A percentile compares a stretch with the other conserved stretches of the same genome.
phyloP scores from a whole-genome alignment of 2,329 filamentous ascomycete genomes.

The Aspergillus sp. region DNA sequence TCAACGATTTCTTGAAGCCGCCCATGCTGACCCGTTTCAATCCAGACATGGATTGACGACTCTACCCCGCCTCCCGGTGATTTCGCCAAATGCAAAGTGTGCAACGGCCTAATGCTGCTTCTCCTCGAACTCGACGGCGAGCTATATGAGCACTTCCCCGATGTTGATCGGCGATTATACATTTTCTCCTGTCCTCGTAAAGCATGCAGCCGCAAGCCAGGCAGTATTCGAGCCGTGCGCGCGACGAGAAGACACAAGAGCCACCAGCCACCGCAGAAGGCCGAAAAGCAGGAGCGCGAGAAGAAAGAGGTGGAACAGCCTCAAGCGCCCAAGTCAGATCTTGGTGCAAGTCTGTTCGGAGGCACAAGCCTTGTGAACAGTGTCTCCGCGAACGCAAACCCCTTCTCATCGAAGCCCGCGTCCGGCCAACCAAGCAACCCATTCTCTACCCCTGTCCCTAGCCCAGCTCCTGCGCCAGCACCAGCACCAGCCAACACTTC shows the following conservation, averaged over 20 bases:
- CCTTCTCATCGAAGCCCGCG: constrained; percentile 49
- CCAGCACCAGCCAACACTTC: constrained; percentile 38
- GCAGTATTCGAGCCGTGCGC: constrained; percentile 74
- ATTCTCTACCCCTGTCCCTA: constrained; percentile 54
- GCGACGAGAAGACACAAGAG: constrained; percentile 57
- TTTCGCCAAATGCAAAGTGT: constrained; percentile 82
- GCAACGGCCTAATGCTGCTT: constrained; percentile 78
- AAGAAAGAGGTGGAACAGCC: constrained; percentile 15
- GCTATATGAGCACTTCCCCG: constrained; percentile 79
- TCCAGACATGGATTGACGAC: constrained; percentile 80
- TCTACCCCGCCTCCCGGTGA: constrained; percentile 69
- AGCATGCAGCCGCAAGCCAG: constrained; percentile 76
- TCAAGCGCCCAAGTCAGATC: constrained; percentile 34
- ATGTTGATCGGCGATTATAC: constrained; percentile 84
- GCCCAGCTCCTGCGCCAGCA: constrained; percentile 28
- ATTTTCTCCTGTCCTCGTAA: constrained; percentile 79
- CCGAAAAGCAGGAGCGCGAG: constrained; percentile 19
- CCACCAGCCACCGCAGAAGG: constrained; percentile 28
- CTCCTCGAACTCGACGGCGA: constrained; percentile 90
- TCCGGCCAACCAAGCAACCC: constrained; percentile 48
- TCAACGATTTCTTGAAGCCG: not conserved
- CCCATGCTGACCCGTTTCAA: constrained; percentile 15
- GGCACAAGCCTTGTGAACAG: constrained; percentile 40
- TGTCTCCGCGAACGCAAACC: constrained; percentile 49
- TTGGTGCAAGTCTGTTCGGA: constrained; percentile 64